These are phyloP conservation scores for Tolypocladium tropicale DNA, from an alignment of 2,329 filamentous ascomycete genomes.

Conservation along the genomic window DNA sequence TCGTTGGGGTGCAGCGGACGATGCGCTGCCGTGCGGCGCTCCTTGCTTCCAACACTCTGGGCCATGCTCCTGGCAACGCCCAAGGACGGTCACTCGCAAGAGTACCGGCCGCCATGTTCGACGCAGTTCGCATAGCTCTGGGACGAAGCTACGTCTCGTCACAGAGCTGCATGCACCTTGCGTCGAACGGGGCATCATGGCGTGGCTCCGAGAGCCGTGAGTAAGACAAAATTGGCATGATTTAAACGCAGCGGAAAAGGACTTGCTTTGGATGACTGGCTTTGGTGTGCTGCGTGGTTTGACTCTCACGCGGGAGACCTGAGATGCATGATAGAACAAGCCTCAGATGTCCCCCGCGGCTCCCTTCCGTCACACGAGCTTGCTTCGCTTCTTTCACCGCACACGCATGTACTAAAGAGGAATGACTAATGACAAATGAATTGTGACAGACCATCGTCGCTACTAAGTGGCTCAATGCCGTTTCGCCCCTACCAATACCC, in stretches of 20 bases:
- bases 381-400: background rate
- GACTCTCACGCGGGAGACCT: conserved; percentile 7
- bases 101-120: background rate
- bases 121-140: background rate
- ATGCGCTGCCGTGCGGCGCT: background rate
- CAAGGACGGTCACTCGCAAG: background rate
- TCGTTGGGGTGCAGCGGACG: background rate
- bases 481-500: background rate
- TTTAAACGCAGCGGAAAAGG: background rate
- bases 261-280: background rate
- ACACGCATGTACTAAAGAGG: background rate
- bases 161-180: background rate
- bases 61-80: background rate
- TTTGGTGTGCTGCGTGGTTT: conserved; percentile 16
- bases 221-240: background rate
- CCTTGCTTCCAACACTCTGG: background rate
- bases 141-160: background rate
- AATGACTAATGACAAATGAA: conserved; percentile 8
- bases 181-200: background rate
- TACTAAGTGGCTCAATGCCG: conserved; percentile 5
- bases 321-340: conserved; percentile 16
- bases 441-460: conserved; percentile 11
- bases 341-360: conserved; percentile 9
- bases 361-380: background rate
- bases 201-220: background rate